A percentile compares a stretch with the other conserved stretches of the same genome.
phyloP scores from a whole-genome alignment of 345 rosid species.

The Barbarea vulgaris region DNA sequence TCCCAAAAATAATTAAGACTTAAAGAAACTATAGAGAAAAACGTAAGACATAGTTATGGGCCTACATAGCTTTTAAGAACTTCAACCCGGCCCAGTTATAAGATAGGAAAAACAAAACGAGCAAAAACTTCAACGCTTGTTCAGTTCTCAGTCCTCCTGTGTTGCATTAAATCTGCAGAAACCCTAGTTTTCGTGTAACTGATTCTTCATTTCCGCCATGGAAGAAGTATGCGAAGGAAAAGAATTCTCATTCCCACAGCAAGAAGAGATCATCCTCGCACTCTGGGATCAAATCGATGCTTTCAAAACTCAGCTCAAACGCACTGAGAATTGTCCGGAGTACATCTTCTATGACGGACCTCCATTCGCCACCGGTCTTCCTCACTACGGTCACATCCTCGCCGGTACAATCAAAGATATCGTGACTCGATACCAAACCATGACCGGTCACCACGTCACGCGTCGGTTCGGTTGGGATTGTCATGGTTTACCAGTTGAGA shows the following conservation, averaged over 20 bases:
- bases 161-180: not conserved
- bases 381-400: constrained; percentile 96
- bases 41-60: not conserved
- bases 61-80: not conserved
- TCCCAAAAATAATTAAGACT: too few relatives aligned
- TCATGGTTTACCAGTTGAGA: constrained; percentile 94
- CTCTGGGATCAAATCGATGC: constrained; percentile 76
- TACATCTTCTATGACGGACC: constrained; percentile 97
- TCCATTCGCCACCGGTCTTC: constrained; percentile 97
- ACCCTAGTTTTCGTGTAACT: constrained; percentile 26
- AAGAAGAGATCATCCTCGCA: constrained; percentile 66
- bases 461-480: constrained; percentile 99
- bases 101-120: too few relatives aligned
- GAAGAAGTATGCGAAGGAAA: constrained; percentile 95
- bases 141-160: not conserved
- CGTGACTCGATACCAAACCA: constrained; percentile 88
- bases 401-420: constrained; percentile 97
- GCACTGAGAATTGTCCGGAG: constrained; percentile 64
- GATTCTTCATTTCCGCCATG: constrained; percentile 44
- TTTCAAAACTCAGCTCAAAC: constrained; percentile 74
- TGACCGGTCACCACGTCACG: constrained; percentile 89
- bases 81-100: not conserved
- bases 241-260: constrained; percentile 74
- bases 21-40: too few relatives aligned
- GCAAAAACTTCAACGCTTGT: not conserved